These are phyloP conservation scores for Pulveroboletus ravenelii DNA, from an alignment of 768 basidiomycete species.

Conservation along the genomic window DNA sequence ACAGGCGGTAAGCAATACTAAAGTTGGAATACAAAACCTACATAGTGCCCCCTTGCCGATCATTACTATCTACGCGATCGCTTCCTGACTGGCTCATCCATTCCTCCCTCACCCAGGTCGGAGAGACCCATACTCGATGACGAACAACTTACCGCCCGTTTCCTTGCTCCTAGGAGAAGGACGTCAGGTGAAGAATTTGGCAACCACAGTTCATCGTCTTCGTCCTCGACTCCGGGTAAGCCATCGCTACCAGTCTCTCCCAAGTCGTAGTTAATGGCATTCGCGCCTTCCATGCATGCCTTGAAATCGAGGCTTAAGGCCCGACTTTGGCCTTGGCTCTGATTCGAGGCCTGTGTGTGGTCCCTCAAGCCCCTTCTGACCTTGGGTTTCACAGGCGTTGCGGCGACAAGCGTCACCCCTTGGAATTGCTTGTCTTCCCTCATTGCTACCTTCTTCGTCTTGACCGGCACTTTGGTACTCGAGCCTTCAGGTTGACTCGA, in stretches of 20 bases:
- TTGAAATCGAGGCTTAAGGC: conserved; percentile 4
- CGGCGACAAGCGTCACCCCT: conserved; percentile 43
- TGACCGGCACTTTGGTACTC: conserved; percentile 13
- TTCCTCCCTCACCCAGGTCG: conserved; percentile 11
- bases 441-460: conserved; percentile 7
- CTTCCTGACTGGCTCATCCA: conserved; percentile 26
- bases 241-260: conserved; percentile 7
- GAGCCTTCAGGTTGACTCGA: conserved; percentile 11
- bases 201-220: conserved; percentile 40
- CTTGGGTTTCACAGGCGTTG: conserved; percentile 47
- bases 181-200: conserved; percentile 41
- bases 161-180: conserved; percentile 28
- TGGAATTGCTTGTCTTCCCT: conserved; percentile 4
- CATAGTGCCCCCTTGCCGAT: not conserved
- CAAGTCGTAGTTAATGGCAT: not conserved
- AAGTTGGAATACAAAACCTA: conserved; percentile 2
- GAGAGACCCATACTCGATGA: conserved; percentile 23
- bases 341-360: conserved; percentile 3
- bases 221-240: conserved; percentile 10
- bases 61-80: conserved; percentile 14
- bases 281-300: not conserved
- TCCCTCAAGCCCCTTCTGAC: conserved; percentile 6
- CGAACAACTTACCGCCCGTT: conserved; percentile 24
- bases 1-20: not conserved
- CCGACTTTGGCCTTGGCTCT: conserved; percentile 9